Evolutionary conservation across 1,284 basidiomycete genomes (phyloP).

Genomic region (Cystobasidiaceae sp.): DNA sequence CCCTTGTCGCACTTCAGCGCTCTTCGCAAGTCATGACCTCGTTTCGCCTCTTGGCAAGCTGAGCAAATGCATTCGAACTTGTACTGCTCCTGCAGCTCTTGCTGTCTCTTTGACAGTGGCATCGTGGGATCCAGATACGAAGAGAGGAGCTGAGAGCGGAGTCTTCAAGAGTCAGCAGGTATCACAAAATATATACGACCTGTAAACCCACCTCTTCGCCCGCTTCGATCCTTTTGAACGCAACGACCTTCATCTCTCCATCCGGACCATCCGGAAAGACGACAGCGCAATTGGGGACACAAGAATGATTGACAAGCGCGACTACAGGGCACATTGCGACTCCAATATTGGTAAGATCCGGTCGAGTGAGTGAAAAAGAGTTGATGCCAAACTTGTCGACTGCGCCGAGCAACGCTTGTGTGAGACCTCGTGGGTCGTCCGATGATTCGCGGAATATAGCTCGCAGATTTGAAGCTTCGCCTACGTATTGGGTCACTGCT

Average conservation of each 20-base stretch:
- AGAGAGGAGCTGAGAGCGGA: conserved; percentile 50
- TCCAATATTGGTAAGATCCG: conserved; percentile 70
- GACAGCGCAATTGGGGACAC: conserved; percentile 81
- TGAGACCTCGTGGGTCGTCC: not conserved
- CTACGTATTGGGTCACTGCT: conserved; percentile 19
- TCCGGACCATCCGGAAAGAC: conserved; percentile 67
- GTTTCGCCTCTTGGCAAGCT: conserved; percentile 52
- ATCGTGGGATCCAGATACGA: conserved; percentile 81
- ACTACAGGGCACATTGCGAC: conserved; percentile 68
- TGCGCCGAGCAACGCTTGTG: not conserved
- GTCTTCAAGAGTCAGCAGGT: no score
- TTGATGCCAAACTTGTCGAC: conserved; percentile 70
- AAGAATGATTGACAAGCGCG: conserved; percentile 85
- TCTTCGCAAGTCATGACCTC: conserved; percentile 60
- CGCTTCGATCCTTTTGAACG: conserved; percentile 59
- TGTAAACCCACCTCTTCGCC: conserved; percentile 66
- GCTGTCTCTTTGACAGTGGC: conserved; percentile 58
- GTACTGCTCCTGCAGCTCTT: conserved; percentile 65
- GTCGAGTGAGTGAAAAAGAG: conserved; percentile 73
- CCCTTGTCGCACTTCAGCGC: conserved; percentile 55
- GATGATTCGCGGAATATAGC: conserved; percentile 61
- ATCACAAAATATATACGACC: no score
- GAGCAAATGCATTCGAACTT: conserved; percentile 69
- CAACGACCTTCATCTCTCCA: conserved; percentile 62
- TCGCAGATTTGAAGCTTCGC: conserved; percentile 55